Base-by-base conservation (phyloP, 2,329 filamentous ascomycete species). In the Penicillium oxalicum region DNA sequence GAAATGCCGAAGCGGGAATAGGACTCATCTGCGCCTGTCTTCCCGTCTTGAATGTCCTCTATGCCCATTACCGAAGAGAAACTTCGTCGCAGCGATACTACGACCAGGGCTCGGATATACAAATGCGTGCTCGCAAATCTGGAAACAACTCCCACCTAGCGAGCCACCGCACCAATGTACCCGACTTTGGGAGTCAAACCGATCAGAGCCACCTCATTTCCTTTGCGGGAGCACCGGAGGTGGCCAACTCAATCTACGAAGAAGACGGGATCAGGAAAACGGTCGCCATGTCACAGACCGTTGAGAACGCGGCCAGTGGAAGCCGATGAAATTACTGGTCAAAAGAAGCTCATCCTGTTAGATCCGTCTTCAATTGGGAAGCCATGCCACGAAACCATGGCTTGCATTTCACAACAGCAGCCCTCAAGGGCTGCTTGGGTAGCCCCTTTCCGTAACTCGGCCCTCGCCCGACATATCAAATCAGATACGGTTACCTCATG, bases 1-100 rank as follows among this genome's bases (percentile, higher is more conserved):
- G 66, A 9, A 69, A 70, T 44, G 67, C 67, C 36, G 67, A 70
- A 54, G 66, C 61, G 29, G 67, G 64, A 40, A 52, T 70, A 37
- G 67, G 65, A 4, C 48, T 70, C 26, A 69, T 70, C 48, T 70
- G 67, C 48, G 66, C 67, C 24, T 70, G 67, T 55, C 61, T 70
- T 4, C 67, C 67, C 1, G 58, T 62, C 1, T 43, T 69, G 9
- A 69, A 66, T 48, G 58, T 65, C 49, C 45, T 67, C 13, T 43
- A 65, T 35, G 47, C 48, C 39, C 56, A 63, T 38, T 51, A 63
- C 34, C 54, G 52, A 45, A 60, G 54, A 44, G 51, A 59, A 25
- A 61, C 63, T 56, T 55, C 56, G n/a, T 61, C 62, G 3, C 56
- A 62, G 38, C 54, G 50, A 25, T 67, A 66, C 53, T 61, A 65